Base-by-base conservation (phyloP, 2,329 filamentous ascomycete genomes). In the Geoglossum cookeanum region DNA sequence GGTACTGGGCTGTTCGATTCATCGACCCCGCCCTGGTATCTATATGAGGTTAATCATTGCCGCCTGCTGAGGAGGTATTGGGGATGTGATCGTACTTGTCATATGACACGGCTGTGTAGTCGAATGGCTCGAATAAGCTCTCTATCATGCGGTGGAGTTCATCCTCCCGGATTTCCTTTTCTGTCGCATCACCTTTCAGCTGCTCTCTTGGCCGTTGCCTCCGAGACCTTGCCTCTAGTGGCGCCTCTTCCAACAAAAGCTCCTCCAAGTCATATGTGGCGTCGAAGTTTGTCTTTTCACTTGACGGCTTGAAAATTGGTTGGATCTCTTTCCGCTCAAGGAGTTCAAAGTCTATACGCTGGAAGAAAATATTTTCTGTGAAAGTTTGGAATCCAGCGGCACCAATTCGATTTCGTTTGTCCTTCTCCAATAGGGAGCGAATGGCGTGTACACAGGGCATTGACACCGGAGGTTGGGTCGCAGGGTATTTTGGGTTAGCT, bases 221-320 rank as follows among this genome's bases (percentile, higher is more conserved):
- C 63, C 92, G 80, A 55, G 92, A 89, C 65, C 92, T 78, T 57
- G 92, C 92, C 70, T 98, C 92, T 4, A 98, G 73, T 0, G 92
- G 92, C 11, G 92, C 92, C 68, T 98, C 92, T 69, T 98, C 92
- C 49, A 98, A 71, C 1, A 98, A 72, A 22, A 98, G 70, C 68
- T 98, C 92, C 67, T 98, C 92, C 55, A 98, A 73, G 69, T 98
- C 92, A 67, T 98, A 97, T 0, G 92, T 98, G 3, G 92, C 92
- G 69, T 98, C 92, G 63, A 98, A 98, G 68, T 98, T 98, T 3
- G 92, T 97, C 77, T 98, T 98, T 54, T 97, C 92, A 58, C 88
- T 90, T 0, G 91, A 95, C 0, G 92, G 92, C 22, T 85, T 79
- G 68, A 98, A 98, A 3, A 97, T 81, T 0, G 92, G 92, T 63